Percentiles rank a stretch among this genome's conserved stretches.
Evolutionary conservation across 345 rosid genomes (phyloP).

Genomic region (Leavenworthia alabamica): DNA sequence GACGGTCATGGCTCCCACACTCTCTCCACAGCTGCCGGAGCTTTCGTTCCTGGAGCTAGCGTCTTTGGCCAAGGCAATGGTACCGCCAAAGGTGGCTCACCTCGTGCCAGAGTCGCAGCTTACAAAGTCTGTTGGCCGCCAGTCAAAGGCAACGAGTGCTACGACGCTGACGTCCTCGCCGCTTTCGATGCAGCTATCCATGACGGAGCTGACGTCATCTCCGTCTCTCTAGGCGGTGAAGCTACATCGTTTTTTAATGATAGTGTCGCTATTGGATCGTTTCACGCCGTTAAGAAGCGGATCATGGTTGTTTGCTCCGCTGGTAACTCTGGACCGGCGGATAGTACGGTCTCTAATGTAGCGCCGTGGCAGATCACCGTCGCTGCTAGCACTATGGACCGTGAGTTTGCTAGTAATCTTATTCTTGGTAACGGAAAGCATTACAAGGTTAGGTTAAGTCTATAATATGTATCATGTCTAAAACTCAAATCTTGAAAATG

Average conservation of each 20-base stretch:
- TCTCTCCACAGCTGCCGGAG: slow-evolving; percentile 76
- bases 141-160: slow-evolving; percentile 41
- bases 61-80: slow-evolving; percentile 54
- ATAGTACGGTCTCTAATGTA: slow-evolving; percentile 50
- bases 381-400: slow-evolving; percentile 81
- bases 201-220: slow-evolving; percentile 71
- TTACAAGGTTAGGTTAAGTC: slow-evolving; percentile 43
- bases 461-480: not conserved
- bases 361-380: slow-evolving; percentile 93
- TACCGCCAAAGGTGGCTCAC: slow-evolving; percentile 82
- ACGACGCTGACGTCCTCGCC: slow-evolving; percentile 62
- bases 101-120: slow-evolving; percentile 71
- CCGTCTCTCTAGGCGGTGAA: slow-evolving; percentile 59
- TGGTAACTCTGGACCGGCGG: slow-evolving; percentile 77
- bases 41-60: slow-evolving; percentile 46
- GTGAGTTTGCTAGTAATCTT: slow-evolving; percentile 66
- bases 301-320: slow-evolving; percentile 64
- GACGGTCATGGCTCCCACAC: slow-evolving; percentile 92
- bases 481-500: not conserved
- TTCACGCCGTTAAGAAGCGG: slow-evolving; percentile 62
- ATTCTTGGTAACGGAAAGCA: slow-evolving; percentile 47
- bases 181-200: slow-evolving; percentile 69
- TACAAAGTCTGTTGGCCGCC: slow-evolving; percentile 84
- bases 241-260: slow-evolving; percentile 44
- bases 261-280: slow-evolving; percentile 64